Evolutionary conservation across 2,329 filamentous ascomycete species (phyloP), one percentile per base, ranked within the genome.

Genomic region (Fusarium nelsonii): DNA sequence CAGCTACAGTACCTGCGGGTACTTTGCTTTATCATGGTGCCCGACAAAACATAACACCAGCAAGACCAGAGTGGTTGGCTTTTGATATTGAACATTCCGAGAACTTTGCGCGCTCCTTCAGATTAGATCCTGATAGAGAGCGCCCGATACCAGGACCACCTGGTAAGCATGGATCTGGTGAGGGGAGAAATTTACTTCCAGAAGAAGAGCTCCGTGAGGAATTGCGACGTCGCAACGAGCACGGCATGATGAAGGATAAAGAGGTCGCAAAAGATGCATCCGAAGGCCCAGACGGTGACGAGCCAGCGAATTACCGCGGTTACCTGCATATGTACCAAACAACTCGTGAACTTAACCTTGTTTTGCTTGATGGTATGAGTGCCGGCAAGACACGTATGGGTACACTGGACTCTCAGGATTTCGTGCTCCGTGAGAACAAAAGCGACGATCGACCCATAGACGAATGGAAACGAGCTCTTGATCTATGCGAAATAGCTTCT

Each of bases 71-170:
- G 72, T 93, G 91, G 91, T 81, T 94, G 2, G 91, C 92, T 0
- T 94, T 93, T 73, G 91, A 94, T 75, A 85, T 90, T 5, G 91
- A 94, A 71, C 92, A 94, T 77, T 89, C 91, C 1, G 82, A 91
- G 68, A 75, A 82, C 4, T 93, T 94, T 78, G 88, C 90, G 1
- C 76, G 77, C 8, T 74, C 72, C 7, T 49, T 46, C 30, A 68
- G 55, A 26, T 18, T 16, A 12, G 43, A 28, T 2, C 56, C 55
- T 20, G 63, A 40, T 1, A 39, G 36, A 32, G 23, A 28, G 4
- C 46, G 8, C 15, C 51, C 39, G n/a, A 7, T 8, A 32, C 9
- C n/a, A 8, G 44, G 23, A 37, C 53, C 53, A 4, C 56, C 63
- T 8, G 26, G 28, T 30, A 23, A 26, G 16, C n/a, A 40, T 32